A percentile compares a stretch with the other conserved stretches of the same genome.
These are phyloP conservation scores for Iris macrosiphon DNA, from an alignment of 106 monocot species.

Conservation along the genomic window DNA sequence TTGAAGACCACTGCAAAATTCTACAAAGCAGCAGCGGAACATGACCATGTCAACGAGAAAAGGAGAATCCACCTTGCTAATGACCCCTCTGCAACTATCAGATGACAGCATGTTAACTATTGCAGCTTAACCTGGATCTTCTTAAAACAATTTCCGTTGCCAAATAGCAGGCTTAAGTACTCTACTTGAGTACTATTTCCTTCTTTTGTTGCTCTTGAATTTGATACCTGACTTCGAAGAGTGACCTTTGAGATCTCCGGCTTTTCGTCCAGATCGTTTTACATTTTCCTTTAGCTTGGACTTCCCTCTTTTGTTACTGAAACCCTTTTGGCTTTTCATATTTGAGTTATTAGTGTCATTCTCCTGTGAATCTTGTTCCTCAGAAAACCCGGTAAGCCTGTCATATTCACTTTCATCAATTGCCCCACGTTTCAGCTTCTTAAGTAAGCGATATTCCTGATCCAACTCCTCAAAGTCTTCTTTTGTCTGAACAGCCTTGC, in stretches of 20 bases:
- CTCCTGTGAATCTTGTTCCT: slow-evolving; percentile 7
- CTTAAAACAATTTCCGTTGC: too few relatives aligned
- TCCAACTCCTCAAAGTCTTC: slow-evolving; percentile 81
- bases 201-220: slow-evolving; percentile 1
- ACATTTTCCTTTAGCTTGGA: slow-evolving; percentile 8
- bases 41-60: too few relatives aligned
- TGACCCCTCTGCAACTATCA: too few relatives aligned
- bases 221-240: background rate
- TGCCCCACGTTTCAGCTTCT: slow-evolving; percentile 73
- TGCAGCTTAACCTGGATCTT: too few relatives aligned
- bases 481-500: slow-evolving; percentile 60
- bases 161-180: too few relatives aligned
- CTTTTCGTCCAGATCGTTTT: background rate
- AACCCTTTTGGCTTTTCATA: background rate
- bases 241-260: background rate
- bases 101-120: too few relatives aligned
- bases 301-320: slow-evolving; percentile 10
- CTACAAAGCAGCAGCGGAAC: too few relatives aligned
- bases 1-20: too few relatives aligned
- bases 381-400: slow-evolving; percentile 51
- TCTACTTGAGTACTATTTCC: background rate
- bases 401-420: slow-evolving; percentile 92
- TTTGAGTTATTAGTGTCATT: background rate
- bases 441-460: slow-evolving; percentile 76
- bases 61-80: too few relatives aligned